Evolutionary conservation across 2,329 filamentous ascomycete genomes (phyloP).

Genomic region (Bipolaris victoriae): DNA sequence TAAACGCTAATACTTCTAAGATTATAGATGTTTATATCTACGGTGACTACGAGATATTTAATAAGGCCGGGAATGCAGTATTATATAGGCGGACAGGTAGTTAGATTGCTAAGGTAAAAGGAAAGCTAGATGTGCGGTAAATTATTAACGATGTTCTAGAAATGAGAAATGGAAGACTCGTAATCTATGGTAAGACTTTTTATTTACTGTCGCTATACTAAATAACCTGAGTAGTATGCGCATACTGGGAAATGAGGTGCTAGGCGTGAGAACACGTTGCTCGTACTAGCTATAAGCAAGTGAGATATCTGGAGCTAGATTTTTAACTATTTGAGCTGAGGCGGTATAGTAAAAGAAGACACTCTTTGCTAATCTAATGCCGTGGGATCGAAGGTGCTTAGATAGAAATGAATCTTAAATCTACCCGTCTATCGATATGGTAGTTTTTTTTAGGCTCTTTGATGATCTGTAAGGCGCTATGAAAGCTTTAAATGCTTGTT

Average conservation of each 20-base stretch:
- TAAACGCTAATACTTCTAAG: slow-evolving; percentile 11
- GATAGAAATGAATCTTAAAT: slow-evolving; percentile 8
- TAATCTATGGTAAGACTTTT: slow-evolving; percentile 22
- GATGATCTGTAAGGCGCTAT: slow-evolving; percentile 16
- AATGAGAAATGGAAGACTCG: slow-evolving; percentile 13
- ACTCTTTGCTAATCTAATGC: slow-evolving; percentile 11
- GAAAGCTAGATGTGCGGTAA: slow-evolving; percentile 14
- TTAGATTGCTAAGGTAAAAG: slow-evolving; percentile 15
- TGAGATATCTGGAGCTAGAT: slow-evolving; percentile 19
- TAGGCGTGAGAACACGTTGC: slow-evolving; percentile 9
- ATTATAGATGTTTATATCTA: slow-evolving; percentile 27
- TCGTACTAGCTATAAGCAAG: slow-evolving; percentile 10
- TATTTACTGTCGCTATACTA: slow-evolving; percentile 4
- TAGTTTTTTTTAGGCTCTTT: slow-evolving; percentile 3
- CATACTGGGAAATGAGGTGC: slow-evolving; percentile 11
- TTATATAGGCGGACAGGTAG: slow-evolving; percentile 8
- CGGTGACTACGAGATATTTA: slow-evolving; percentile 12
- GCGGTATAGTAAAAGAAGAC: slow-evolving; percentile 2
- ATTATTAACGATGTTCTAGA: slow-evolving; percentile 19
- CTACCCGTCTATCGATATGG: slow-evolving; percentile 7
- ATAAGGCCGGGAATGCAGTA: slow-evolving; percentile 9
- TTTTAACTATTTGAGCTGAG: slow-evolving; percentile 16
- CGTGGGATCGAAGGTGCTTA: slow-evolving; percentile 7
- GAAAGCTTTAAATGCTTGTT: slow-evolving; percentile 17
- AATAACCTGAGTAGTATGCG: slow-evolving; percentile 16